Conservation (phyloP, 495 filamentous ascomycete species). For the Penicillium cosmopolitanum region DNA sequence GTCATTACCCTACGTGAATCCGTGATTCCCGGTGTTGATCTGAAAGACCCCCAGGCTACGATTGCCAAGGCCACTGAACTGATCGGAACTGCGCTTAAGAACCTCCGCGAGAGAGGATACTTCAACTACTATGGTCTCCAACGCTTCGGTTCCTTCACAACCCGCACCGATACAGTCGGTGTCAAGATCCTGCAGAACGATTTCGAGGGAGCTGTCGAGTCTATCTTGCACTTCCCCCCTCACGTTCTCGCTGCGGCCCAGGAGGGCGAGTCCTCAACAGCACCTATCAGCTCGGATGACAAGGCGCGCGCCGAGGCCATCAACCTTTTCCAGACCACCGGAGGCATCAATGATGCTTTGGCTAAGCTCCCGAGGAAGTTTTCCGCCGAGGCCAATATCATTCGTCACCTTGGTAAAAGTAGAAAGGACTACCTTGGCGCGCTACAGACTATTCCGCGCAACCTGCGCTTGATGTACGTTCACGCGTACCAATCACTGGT, state of each 20-base stretch:
- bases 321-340: constrained; percentile 65
- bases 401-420: constrained; percentile 65
- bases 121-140: constrained; percentile 97
- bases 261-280: constrained; percentile 36
- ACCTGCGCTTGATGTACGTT: constrained; percentile 88
- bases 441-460: constrained; percentile 72
- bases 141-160: constrained; percentile 84
- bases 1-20: constrained; percentile 86
- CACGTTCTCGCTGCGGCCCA: constrained; percentile 53
- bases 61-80: constrained; percentile 51
- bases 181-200: constrained; percentile 80
- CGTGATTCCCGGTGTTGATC: constrained; percentile 57
- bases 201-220: constrained; percentile 75
- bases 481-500: constrained; percentile 95
- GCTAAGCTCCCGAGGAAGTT: constrained; percentile 77
- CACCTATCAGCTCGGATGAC: constrained; percentile 69
- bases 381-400: constrained; percentile 74
- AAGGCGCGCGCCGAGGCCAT: constrained; percentile 74
- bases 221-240: constrained; percentile 66
- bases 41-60: constrained; percentile 40
- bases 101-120: constrained; percentile 70
- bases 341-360: constrained; percentile 59
- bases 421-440: constrained; percentile 75
- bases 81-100: constrained; percentile 57
- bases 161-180: constrained; percentile 80